A percentile compares a stretch with the other conserved stretches of the same genome.
These are phyloP conservation scores for Mycena sp. DNA, from an alignment of 1,284 basidiomycete species.

Conservation along the genomic window DNA sequence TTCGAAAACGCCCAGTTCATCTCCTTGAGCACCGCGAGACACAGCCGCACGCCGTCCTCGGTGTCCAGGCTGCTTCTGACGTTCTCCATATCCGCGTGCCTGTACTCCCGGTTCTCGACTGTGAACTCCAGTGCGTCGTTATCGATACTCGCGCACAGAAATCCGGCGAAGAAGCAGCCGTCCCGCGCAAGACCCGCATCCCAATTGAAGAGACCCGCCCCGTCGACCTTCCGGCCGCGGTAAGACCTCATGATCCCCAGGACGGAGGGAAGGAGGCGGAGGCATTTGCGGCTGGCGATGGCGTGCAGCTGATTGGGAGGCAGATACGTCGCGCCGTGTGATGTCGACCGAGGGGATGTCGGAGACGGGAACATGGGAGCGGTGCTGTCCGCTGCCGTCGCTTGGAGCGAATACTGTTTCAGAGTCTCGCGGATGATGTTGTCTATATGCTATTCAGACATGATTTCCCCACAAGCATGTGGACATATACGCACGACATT, in stretches of 20 bases:
- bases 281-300: constrained; percentile 59
- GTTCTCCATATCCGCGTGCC: constrained; percentile 48
- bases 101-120: constrained; percentile 55
- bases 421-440: constrained; percentile 73
- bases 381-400: constrained; percentile 23
- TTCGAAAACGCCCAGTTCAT: constrained; percentile 86
- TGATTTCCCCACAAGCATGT: background rate
- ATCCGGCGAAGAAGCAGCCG: constrained; percentile 82
- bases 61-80: constrained; percentile 40
- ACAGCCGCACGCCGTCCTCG: constrained; percentile 76
- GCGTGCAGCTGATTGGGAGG: constrained; percentile 52
- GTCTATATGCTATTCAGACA: constrained; percentile 48
- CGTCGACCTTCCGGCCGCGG: constrained; percentile 48
- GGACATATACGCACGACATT: constrained; percentile 70
- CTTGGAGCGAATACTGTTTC: constrained; percentile 56
- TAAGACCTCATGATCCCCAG: constrained; percentile 70
- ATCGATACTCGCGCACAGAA: constrained; percentile 67
- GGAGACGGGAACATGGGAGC: constrained; percentile 42
- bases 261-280: constrained; percentile 63
- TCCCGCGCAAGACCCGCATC: constrained; percentile 85
- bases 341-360: constrained; percentile 52
- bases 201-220: constrained; percentile 72
- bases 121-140: constrained; percentile 54
- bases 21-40: constrained; percentile 76
- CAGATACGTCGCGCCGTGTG: constrained; percentile 60